Base-by-base conservation (phyloP, 78 protist species). In the Chrysochromulina tobinii region DNA sequence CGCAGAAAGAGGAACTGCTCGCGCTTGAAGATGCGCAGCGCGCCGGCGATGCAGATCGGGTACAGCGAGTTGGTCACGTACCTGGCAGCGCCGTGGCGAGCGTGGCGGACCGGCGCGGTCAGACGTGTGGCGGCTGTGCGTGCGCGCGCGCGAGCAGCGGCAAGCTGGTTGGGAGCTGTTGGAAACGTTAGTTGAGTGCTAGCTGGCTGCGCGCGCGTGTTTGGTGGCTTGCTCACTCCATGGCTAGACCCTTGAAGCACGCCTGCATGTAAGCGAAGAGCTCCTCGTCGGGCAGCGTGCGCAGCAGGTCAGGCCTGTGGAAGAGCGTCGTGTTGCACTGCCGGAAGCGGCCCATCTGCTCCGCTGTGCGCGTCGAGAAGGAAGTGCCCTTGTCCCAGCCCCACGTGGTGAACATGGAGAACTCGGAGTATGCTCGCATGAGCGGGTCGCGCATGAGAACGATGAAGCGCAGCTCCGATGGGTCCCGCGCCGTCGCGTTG, bases 1-100 rank as follows among this genome's bases (percentile, higher is more conserved):
- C 83, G 54, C 38, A 75, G 83, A 23, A 75, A 75, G 18, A 75
- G 83, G 83, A 75, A 75, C 57, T 75, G 83, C 51, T 75, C 83
- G 23, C 58, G 55, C 25, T 6, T 6, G 57, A 75, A 75, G 58
- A 75, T 3, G 8, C 83, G 54, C n/a, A 75, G 23, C 12, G 83
- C 83, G 58, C 27, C 83, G n/a, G 14, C 14, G 14, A 75, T n/a
- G 83, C 83, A 75, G 23, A 75, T 57, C 0, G 83, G 57, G 18
- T 75, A 75, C 58, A 75, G 38, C 12, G 83, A 75, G 83, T 75
- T 75, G 21, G 83, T 50, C 58, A 75, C 50, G 83, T 75, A 75
- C 38, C 38, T 38, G 38, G 38, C 38, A 38, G 38, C 38, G 38
- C 38, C 38, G 38, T 38, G 38, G 38, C 38, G 38, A 38, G 38